Evolutionary conservation across 2,329 filamentous ascomycete species (phyloP).

Genomic region (Aureobasidium subglaciale): DNA sequence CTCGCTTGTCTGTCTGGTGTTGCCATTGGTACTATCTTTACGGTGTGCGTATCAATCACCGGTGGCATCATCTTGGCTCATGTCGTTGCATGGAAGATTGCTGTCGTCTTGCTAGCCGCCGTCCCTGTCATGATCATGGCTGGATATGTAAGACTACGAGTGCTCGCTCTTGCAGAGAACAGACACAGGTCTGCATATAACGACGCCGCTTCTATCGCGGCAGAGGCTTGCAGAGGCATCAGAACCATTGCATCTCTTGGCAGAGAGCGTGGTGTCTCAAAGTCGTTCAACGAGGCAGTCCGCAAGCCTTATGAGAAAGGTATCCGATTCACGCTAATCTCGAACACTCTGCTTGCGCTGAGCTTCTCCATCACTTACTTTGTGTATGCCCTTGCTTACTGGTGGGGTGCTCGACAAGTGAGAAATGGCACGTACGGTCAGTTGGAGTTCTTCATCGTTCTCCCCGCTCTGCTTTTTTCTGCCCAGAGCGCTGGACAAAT

Average conservation of each 20-base stretch:
- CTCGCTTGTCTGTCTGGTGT: constrained; percentile 43
- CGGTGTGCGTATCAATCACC: constrained; percentile 40
- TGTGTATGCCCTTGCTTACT: constrained; percentile 43
- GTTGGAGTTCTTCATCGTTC: constrained; percentile 39
- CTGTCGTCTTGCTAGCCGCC: constrained; percentile 42
- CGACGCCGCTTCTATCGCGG: constrained; percentile 56
- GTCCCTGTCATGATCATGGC: constrained; percentile 41
- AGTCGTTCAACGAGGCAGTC: constrained; percentile 32
- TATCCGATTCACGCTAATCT: constrained; percentile 32
- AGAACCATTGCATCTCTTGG: constrained; percentile 49
- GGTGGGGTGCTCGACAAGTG: constrained; percentile 41
- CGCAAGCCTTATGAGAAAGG: constrained; percentile 35
- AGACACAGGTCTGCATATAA: constrained; percentile 59
- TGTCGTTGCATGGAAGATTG: constrained; percentile 45
- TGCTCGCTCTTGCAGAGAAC: constrained; percentile 52
- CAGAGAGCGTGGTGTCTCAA: constrained; percentile 34
- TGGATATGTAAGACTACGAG: constrained; percentile 41
- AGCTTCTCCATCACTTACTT: constrained; percentile 41
- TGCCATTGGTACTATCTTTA: constrained; percentile 45
- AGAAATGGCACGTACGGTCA: constrained; percentile 35
- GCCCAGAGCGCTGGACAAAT: constrained; percentile 41
- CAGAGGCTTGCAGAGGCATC: constrained; percentile 60
- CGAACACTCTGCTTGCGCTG: constrained; percentile 38
- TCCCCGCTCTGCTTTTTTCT: constrained; percentile 41
- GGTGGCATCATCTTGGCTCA: constrained; percentile 43